phyloP scores from a whole-genome alignment of 768 basidiomycete species.

The Exsudoporus frostii region DNA sequence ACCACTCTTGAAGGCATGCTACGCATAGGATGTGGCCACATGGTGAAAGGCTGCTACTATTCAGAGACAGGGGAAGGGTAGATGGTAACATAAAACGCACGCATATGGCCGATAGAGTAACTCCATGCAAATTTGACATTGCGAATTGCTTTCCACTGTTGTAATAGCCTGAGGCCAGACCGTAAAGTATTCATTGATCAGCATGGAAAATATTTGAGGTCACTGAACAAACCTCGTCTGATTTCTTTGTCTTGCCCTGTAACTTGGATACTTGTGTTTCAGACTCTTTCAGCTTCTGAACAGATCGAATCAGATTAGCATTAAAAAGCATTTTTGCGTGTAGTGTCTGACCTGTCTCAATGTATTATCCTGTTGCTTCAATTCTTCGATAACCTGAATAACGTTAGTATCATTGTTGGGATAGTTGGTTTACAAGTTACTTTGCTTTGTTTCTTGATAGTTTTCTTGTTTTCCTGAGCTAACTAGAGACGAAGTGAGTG shows the following conservation, averaged over 20 bases:
- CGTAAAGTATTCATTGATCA: background rate
- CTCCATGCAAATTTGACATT: constrained; percentile 81
- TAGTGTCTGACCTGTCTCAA: constrained; percentile 36
- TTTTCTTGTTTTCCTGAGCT: constrained; percentile 46
- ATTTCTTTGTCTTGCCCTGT: constrained; percentile 46
- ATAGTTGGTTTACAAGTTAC: constrained; percentile 29
- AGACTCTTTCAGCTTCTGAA: constrained; percentile 44
- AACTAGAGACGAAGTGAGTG: constrained; percentile 25
- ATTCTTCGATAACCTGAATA: constrained; percentile 50
- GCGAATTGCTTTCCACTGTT: constrained; percentile 55
- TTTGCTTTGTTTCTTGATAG: constrained; percentile 54
- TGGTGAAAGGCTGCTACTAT: constrained; percentile 52
- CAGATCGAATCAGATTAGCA: background rate
- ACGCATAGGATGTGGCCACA: constrained; percentile 81
- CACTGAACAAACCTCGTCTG: constrained; percentile 50
- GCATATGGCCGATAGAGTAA: constrained; percentile 60
- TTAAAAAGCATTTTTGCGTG: background rate
- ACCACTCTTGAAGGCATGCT: constrained; percentile 73
- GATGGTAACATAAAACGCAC: constrained; percentile 39
- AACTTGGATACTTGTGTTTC: constrained; percentile 43
- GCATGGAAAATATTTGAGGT: background rate
- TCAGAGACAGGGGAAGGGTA: constrained; percentile 5
- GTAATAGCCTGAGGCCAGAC: constrained; percentile 42
- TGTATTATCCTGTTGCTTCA: constrained; percentile 40
- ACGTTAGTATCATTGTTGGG: background rate